Evolutionary conservation across 2,329 filamentous ascomycete species (phyloP).

Genomic region (Hypomyces rosellus): DNA sequence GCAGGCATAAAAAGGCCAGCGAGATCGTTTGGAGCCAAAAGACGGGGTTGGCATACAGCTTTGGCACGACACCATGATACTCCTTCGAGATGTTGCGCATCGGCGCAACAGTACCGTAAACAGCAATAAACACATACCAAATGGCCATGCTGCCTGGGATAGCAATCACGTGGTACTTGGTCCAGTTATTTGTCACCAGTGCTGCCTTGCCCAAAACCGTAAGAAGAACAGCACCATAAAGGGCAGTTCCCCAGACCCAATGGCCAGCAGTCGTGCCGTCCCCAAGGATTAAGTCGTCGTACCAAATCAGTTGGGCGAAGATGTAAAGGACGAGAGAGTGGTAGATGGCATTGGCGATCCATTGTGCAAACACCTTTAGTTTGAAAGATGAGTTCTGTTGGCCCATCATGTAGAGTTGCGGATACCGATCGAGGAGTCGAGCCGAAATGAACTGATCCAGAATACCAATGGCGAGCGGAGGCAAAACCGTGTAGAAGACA

Average conservation of each 20-base stretch:
- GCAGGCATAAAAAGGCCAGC: conserved; percentile 72
- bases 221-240: conserved; percentile 88
- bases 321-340: conserved; percentile 93
- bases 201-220: conserved; percentile 94
- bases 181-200: conserved; percentile 95
- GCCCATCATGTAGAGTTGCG: conserved; percentile 88
- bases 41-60: conserved; percentile 70
- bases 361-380: conserved; percentile 84
- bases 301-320: conserved; percentile 73
- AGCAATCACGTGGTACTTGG: conserved; percentile 92
- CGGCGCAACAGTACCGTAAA: conserved; percentile 81
- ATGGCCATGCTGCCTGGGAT: conserved; percentile 90
- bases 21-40: conserved; percentile 90
- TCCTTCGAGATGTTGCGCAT: conserved; percentile 75
- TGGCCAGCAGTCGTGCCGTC: conserved; percentile 83
- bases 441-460: conserved; percentile 98
- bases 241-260: conserved; percentile 95
- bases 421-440: conserved; percentile 86
- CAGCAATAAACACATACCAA: conserved; percentile 85
- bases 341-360: conserved; percentile 92
- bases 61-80: conserved; percentile 76
- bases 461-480: conserved; percentile 89
- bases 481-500: conserved; percentile 92
- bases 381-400: conserved; percentile 93
- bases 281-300: conserved; percentile 67